These are phyloP conservation scores for Serendipita sp. DNA, from an alignment of 768 basidiomycete species.

Conservation along the genomic window DNA sequence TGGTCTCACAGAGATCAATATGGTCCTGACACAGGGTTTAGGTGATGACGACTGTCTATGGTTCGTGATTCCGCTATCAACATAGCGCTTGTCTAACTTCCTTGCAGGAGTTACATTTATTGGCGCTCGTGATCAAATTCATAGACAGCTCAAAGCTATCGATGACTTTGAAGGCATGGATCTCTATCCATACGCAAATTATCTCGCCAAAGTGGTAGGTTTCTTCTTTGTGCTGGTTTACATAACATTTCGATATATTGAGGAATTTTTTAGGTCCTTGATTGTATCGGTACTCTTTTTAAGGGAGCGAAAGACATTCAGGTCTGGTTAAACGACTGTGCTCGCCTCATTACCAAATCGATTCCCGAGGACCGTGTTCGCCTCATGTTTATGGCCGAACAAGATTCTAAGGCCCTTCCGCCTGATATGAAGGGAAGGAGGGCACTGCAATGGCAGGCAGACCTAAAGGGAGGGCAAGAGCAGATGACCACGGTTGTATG, in stretches of 20 bases:
- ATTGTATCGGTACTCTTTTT: slow-evolving; percentile 83
- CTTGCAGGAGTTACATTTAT: slow-evolving; percentile 57
- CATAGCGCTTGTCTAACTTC: background rate
- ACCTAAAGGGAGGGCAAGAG: slow-evolving; percentile 48
- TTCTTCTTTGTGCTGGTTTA: background rate
- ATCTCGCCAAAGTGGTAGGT: slow-evolving; percentile 60
- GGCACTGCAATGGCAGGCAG: slow-evolving; percentile 14
- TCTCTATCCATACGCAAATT: slow-evolving; percentile 58
- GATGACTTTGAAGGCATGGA: slow-evolving; percentile 55
- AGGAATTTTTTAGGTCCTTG: slow-evolving; percentile 33
- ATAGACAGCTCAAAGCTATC: slow-evolving; percentile 66
- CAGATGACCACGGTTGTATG: slow-evolving; percentile 93
- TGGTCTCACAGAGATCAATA: slow-evolving; percentile 6
- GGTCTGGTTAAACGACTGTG: slow-evolving; percentile 72
- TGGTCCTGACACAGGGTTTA: slow-evolving; percentile 14
- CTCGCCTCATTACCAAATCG: slow-evolving; percentile 72
- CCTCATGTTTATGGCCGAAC: slow-evolving; percentile 24
- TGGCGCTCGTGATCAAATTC: slow-evolving; percentile 89
- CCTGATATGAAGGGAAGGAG: slow-evolving; percentile 9
- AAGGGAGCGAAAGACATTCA: slow-evolving; percentile 84
- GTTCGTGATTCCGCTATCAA: slow-evolving; percentile 17
- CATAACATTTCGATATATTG: background rate
- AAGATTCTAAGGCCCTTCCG: slow-evolving; percentile 9
- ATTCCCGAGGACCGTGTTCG: slow-evolving; percentile 56
- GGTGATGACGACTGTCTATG: slow-evolving; percentile 99